These are phyloP conservation scores for Amylocarpus encephaloides DNA, from an alignment of 2,329 filamentous ascomycete genomes.

Conservation along the genomic window DNA sequence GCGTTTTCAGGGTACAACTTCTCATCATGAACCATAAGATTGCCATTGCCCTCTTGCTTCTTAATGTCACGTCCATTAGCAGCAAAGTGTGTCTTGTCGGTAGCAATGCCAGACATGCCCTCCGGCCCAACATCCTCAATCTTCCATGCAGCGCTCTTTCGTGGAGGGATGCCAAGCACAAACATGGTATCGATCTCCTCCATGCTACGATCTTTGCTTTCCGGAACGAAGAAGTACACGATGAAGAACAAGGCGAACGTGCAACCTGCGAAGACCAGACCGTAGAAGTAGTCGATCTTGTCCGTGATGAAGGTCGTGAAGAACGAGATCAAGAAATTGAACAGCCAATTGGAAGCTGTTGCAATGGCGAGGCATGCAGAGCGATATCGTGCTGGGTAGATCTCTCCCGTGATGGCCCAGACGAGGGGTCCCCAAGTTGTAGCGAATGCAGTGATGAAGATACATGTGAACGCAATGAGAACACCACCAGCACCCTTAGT, in stretches of 20 bases:
- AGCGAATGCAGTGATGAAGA: conserved; percentile 59
- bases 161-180: conserved; percentile 42
- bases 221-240: conserved; percentile 75
- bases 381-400: conserved; percentile 59
- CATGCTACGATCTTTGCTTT: conserved; percentile 64
- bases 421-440: conserved; percentile 66
- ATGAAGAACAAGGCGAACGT: conserved; percentile 56
- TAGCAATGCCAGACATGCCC: conserved; percentile 5
- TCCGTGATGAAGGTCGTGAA: conserved; percentile 73
- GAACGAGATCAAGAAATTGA: conserved; percentile 67
- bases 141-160: conserved; percentile 29
- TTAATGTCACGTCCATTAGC: conserved; percentile 7
- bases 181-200: conserved; percentile 83
- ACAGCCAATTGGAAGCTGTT: conserved; percentile 59
- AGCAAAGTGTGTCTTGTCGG: neutral
- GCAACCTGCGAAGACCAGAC: conserved; percentile 68
- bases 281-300: conserved; percentile 57
- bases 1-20: neutral
- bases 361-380: conserved; percentile 54
- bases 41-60: conserved; percentile 2
- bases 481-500: conserved; percentile 47
- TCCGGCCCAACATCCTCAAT: conserved; percentile 13
- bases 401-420: conserved; percentile 59
- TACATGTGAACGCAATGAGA: conserved; percentile 62
- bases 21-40: neutral